Evolutionary conservation across 192 early-diverging fungal genomes (phyloP), one percentile per base, ranked within the genome.

Genomic region (Physocladia obscura): DNA sequence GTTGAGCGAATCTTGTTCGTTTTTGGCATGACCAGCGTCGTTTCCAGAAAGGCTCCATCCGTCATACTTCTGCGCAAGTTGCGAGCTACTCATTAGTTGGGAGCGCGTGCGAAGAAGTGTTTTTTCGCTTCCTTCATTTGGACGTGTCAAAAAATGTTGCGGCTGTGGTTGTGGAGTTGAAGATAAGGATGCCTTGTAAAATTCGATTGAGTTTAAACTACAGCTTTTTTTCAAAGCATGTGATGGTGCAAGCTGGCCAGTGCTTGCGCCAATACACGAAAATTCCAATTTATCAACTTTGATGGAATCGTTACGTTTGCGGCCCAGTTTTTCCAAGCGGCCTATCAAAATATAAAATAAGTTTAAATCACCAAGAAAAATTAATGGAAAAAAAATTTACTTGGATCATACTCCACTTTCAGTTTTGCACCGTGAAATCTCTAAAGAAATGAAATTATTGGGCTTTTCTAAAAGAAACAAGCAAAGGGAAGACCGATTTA

Each of bases 371-470:
- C n/a, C 2, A 55, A 55, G 54, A 55, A 27, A 24, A 4, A 55
- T 17, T 24, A 17, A 55, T 55, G 19, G 21, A 55, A 55, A 24
- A 17, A 3, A 29, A 55, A 24, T 26, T 2, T 27, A 62, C 63
- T 65, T 52, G 63, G 63, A 35, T 65, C 63, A 30, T 65, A 65
- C 32, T 65, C 63, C 5, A 65, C 63, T 51, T 65, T 65, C 49
- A 65, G 26, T 34, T 65, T 65, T 6, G 31, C 11, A 15, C 63
- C 63, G 5, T 52, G 63, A 22, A 65, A 52, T 65, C 63, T 49
- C 63, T 65, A 4, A 1, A 65, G 27, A 2, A 22, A 36, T 8
- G 24, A 8, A 15, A 54, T 19, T 6, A 6, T 24, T 11, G 24
- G 40, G n/a, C n/a, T 44, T 44, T n/a, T 44, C 11, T 13, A 44